Percentiles rank a stretch among this genome's conserved stretches.
These are phyloP conservation scores for Flaveria trinervia DNA, from an alignment of 129 eudicot species.

Conservation along the genomic window DNA sequence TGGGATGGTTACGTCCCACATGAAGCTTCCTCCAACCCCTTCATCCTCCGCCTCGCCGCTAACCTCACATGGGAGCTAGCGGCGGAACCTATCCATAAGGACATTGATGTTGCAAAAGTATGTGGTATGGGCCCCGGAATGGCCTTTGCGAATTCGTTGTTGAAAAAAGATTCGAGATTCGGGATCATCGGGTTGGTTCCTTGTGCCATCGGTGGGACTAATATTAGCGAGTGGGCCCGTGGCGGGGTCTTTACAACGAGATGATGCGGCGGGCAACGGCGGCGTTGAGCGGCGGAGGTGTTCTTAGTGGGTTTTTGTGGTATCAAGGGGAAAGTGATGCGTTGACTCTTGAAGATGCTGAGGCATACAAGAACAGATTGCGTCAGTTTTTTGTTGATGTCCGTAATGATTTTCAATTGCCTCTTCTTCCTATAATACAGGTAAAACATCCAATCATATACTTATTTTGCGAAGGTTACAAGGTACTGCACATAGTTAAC, in stretches of 20 bases:
- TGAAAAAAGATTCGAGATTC: slow-evolving; percentile 34
- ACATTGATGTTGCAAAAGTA: slow-evolving; percentile 49
- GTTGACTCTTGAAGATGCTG: slow-evolving; percentile 38
- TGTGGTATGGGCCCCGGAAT: slow-evolving; percentile 89
- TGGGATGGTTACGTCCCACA: slow-evolving; percentile 74
- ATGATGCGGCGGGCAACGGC: slow-evolving; percentile 47
- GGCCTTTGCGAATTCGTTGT: slow-evolving; percentile 58
- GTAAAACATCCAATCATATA: slow-evolving; percentile 25
- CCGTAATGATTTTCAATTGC: slow-evolving; percentile 45
- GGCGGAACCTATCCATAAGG: slow-evolving; percentile 73
- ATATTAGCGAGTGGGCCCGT: slow-evolving; percentile 57
- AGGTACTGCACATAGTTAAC: too few species aligned
- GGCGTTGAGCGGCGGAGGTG: slow-evolving; percentile 54
- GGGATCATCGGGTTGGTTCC: slow-evolving; percentile 75
- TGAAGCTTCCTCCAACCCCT: slow-evolving; percentile 40
- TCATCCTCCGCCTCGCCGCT: slow-evolving; percentile 53
- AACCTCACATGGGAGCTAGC: slow-evolving; percentile 58
- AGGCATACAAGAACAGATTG: slow-evolving; percentile 43
- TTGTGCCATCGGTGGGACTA: slow-evolving; percentile 76
- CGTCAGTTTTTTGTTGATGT: slow-evolving; percentile 41
- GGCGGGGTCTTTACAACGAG: slow-evolving; percentile 49
- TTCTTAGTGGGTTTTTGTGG: slow-evolving; percentile 55
- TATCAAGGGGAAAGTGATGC: slow-evolving; percentile 82
- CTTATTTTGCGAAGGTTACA: neutral
- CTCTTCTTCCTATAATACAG: slow-evolving; percentile 50